Evolutionary conservation across 176 grass and related monocot genomes (phyloP), one percentile per base, ranked within the genome.

Genomic region (Poa pratensis): DNA sequence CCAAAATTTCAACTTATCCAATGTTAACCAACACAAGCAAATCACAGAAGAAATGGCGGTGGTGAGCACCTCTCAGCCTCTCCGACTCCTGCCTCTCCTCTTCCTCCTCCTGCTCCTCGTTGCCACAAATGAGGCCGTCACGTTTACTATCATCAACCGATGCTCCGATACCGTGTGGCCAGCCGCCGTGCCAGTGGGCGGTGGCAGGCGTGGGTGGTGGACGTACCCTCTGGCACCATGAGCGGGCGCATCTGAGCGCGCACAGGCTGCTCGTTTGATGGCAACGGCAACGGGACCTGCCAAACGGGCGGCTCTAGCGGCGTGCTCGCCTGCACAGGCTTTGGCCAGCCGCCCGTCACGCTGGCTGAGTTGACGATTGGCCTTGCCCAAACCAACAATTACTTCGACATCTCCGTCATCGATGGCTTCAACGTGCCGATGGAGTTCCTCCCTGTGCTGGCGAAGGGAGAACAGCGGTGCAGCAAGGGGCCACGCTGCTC

Each of bases 371-470:
- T 40, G 39, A 40, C 39, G 39, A 40, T 40, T 40, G 39, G 39
- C 39, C 39, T 40, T 40, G 39, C 39, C 39, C 39, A 40, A 40
- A 40, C 39, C 39, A 15, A 2, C 2, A 39, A 35, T 42, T 78
- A 5, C 53, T 78, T 83, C 3, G 67, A 86, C 66, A 80, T 89
- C 83, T 89, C 83, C 79, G 75, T 83, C 1, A 3, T 51, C 2
- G 32, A 90, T 23, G 91, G 91, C 6, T 92, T 86, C 80, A 92
- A 92, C 52, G 83, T 92, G 73, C 84, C 83, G 9, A 84, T 92
- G 75, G 54, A 76, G 37, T 86, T 92, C 85, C 0, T 86, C 60
- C 60, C 81, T 39, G 53, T 40, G 87, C 90, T 20, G n/a, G 30
- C 3, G 5, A 16, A 45, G 58, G 24, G 75, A 2, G 6, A 15